phyloP scores from a whole-genome alignment of 2,329 filamentous ascomycete species.

The Penicillium verrucosum region DNA sequence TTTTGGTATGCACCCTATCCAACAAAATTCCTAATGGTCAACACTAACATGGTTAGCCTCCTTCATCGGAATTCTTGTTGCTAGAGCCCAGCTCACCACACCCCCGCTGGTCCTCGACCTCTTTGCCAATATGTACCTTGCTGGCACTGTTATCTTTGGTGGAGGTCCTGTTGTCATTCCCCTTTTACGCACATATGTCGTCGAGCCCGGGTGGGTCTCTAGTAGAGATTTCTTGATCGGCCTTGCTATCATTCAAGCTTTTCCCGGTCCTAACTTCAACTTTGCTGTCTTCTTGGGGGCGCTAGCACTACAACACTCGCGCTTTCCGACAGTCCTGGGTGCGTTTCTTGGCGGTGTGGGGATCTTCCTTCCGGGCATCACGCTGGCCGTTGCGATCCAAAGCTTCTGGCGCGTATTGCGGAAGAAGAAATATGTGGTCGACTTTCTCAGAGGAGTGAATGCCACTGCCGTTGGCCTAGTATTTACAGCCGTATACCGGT shows the following conservation, averaged over 20 bases:
- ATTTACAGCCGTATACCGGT: conserved; percentile 61
- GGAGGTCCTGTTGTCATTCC: conserved; percentile 65
- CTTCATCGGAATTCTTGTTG: conserved; percentile 57
- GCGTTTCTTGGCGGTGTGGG: conserved; percentile 51
- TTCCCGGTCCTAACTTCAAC: conserved; percentile 57
- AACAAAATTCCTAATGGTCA: not conserved
- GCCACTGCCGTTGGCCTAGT: conserved; percentile 60
- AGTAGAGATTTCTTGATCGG: conserved; percentile 70
- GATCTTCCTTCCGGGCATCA: conserved; percentile 40
- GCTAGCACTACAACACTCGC: conserved; percentile 42
- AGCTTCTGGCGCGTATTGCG: conserved; percentile 56
- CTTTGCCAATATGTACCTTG: conserved; percentile 71
- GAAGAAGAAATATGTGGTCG: conserved; percentile 47
- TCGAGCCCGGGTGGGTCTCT: conserved; percentile 66
- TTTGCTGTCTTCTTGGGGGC: conserved; percentile 58
- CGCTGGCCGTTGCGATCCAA: conserved; percentile 36
- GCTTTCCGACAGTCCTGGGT: conserved; percentile 42
- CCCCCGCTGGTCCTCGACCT: conserved; percentile 55
- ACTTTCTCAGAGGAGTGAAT: conserved; percentile 55
- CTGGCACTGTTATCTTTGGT: conserved; percentile 66
- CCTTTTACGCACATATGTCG: conserved; percentile 58
- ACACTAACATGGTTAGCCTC: conserved; percentile 27
- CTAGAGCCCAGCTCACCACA: conserved; percentile 39
- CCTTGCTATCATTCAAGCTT: conserved; percentile 67
- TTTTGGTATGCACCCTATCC: conserved; percentile 36